Evolutionary conservation across 2,329 filamentous ascomycete genomes (phyloP).

Genomic region (Albifimbria verrucaria): DNA sequence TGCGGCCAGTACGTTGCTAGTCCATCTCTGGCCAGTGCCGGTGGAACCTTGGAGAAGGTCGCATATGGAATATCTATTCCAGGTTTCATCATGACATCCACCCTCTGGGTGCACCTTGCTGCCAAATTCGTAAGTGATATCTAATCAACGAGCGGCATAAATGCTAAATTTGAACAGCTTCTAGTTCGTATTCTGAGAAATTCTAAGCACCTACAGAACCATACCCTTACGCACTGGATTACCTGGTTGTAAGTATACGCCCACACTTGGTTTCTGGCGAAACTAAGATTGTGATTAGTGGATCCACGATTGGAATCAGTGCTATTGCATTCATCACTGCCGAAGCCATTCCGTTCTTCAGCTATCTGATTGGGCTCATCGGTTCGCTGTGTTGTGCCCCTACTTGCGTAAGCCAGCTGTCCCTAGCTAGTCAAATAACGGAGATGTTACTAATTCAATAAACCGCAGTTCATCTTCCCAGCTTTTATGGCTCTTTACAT

Average conservation of each 20-base stretch:
- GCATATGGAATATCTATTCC: slow-evolving; percentile 20
- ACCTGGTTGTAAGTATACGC: no score
- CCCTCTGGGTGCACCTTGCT: slow-evolving; percentile 19
- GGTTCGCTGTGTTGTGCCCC: slow-evolving; percentile 26
- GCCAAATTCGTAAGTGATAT: slow-evolving; percentile 26
- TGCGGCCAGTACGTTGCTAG: slow-evolving; percentile 40
- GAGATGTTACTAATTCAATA: no score
- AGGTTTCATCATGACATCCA: slow-evolving; percentile 20
- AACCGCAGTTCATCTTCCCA: no score
- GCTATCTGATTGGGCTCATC: slow-evolving; percentile 28
- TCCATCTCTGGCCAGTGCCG: slow-evolving; percentile 34
- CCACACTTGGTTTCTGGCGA: no score
- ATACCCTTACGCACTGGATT: slow-evolving; percentile 30
- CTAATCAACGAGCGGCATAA: slow-evolving; percentile 35
- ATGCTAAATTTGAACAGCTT: no score
- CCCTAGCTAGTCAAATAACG: no score
- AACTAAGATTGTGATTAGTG: no score
- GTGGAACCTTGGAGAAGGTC: slow-evolving; percentile 16
- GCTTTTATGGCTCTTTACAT: no score
- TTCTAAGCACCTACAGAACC: slow-evolving; percentile 31
- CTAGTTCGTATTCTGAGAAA: slow-evolving; percentile 35
- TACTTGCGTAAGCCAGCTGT: no score
- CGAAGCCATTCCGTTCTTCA: slow-evolving; percentile 21
- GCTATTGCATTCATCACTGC: slow-evolving; percentile 17
- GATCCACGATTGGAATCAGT: slow-evolving; percentile 19